Conservation (phyloP, 495 filamentous ascomycete species). For the Cudoniella acicularis region DNA sequence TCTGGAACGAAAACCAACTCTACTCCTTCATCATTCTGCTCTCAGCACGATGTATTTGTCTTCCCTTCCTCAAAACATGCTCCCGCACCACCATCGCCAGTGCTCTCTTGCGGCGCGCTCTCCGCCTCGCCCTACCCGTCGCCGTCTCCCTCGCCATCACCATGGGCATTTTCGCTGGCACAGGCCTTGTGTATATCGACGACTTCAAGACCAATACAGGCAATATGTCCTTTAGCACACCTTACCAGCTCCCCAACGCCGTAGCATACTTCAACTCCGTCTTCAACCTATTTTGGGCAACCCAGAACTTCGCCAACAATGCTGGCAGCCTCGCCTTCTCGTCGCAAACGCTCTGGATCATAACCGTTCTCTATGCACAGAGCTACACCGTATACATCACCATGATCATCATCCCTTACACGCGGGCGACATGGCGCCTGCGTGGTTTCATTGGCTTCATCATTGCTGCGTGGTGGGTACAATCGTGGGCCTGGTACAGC, state of each 20-base stretch:
- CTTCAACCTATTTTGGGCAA: slow-evolving; percentile 12
- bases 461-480: slow-evolving; percentile 8
- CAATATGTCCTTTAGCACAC: background rate
- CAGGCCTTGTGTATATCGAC: background rate
- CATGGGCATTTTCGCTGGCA: background rate
- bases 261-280: slow-evolving; percentile 9
- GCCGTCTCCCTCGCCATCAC: slow-evolving; percentile 1
- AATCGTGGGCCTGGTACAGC: slow-evolving; percentile 12
- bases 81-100: background rate
- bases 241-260: slow-evolving; percentile 17
- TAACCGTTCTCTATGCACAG: slow-evolving; percentile 2
- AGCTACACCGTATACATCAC: slow-evolving; percentile 9
- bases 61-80: slow-evolving; percentile 4
- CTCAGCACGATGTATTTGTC: slow-evolving; percentile 8
- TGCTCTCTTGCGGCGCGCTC: background rate
- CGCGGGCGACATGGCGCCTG: background rate
- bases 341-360: slow-evolving; percentile 7
- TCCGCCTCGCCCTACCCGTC: slow-evolving; percentile 3
- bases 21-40: slow-evolving; percentile 9
- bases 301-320: background rate
- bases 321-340: slow-evolving; percentile 5
- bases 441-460: background rate
- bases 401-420: slow-evolving; percentile 11
- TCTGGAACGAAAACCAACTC: slow-evolving; percentile 16
- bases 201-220: background rate